phyloP scores from a whole-genome alignment of 1,284 basidiomycete genomes.

The Puccinia coronata region DNA sequence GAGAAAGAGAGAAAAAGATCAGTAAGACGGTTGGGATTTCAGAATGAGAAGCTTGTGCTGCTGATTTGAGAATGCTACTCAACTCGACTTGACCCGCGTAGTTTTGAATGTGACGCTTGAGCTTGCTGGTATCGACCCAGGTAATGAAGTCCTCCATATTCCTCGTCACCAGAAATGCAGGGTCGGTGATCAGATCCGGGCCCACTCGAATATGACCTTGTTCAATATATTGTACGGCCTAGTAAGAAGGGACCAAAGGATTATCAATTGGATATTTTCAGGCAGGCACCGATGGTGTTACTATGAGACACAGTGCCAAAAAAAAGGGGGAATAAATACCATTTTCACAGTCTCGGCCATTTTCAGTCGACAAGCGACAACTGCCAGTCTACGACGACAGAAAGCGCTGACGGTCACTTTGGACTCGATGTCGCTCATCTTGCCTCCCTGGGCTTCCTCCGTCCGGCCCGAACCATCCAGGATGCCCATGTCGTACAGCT shows the following conservation, averaged over 20 bases:
- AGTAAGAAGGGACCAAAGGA: background rate
- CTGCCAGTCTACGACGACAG: slow-evolving; percentile 84
- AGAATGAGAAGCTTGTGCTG: background rate
- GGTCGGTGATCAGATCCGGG: slow-evolving; percentile 92
- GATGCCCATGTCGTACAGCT: slow-evolving; percentile 96
- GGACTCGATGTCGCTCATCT: slow-evolving; percentile 88
- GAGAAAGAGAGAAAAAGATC: slow-evolving; percentile 19
- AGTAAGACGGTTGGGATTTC: background rate
- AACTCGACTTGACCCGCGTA: slow-evolving; percentile 88
- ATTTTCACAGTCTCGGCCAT: slow-evolving; percentile 96
- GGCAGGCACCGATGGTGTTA: background rate
- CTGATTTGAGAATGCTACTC: slow-evolving; percentile 54
- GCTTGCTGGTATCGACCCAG: slow-evolving; percentile 96
- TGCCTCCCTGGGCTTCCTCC: slow-evolving; percentile 57
- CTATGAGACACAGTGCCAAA: background rate
- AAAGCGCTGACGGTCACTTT: slow-evolving; percentile 94
- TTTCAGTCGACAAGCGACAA: slow-evolving; percentile 86
- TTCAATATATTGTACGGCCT: slow-evolving; percentile 96
- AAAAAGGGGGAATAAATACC: slow-evolving; percentile 63
- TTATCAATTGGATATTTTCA: slow-evolving; percentile 30
- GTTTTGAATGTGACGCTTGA: slow-evolving; percentile 90
- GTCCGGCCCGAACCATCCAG: slow-evolving; percentile 69
- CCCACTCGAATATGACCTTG: slow-evolving; percentile 98
- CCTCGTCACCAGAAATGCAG: slow-evolving; percentile 86
- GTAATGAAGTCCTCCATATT: slow-evolving; percentile 99